These are phyloP conservation scores for Venturia effusa DNA, from an alignment of 2,329 filamentous ascomycete genomes.

Conservation along the genomic window DNA sequence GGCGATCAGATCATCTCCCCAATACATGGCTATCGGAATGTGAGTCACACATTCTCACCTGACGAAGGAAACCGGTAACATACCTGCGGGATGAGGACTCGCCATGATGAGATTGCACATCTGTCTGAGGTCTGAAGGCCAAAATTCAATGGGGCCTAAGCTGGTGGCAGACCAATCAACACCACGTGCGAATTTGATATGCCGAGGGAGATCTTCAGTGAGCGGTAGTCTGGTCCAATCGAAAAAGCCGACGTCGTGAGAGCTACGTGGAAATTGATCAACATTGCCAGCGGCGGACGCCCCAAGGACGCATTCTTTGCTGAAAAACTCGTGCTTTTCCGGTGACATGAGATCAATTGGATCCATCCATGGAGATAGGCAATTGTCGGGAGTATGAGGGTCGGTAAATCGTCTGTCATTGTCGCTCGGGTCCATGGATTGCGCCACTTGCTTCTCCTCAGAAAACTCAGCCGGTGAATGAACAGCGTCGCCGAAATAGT, in stretches of 20 bases:
- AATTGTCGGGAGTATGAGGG: neutral
- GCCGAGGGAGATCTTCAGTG: constrained; percentile 51
- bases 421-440: neutral
- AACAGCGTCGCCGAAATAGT: constrained; percentile 9
- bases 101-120: constrained; percentile 80
- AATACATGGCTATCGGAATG: constrained; percentile 62
- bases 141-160: constrained; percentile 64
- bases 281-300: constrained; percentile 28
- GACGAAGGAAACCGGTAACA: neutral
- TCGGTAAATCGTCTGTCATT: neutral
- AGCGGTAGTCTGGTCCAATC: constrained; percentile 70
- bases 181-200: constrained; percentile 62
- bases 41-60: constrained; percentile 19
- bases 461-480: neutral
- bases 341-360: constrained; percentile 15
- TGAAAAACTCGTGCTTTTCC: constrained; percentile 21
- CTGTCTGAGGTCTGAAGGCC: constrained; percentile 59
- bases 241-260: constrained; percentile 45
- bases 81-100: constrained; percentile 46
- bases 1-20: constrained; percentile 58
- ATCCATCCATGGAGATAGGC: neutral
- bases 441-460: neutral
- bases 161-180: constrained; percentile 64
- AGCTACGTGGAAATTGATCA: constrained; percentile 27
- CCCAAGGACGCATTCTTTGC: constrained; percentile 30